Evolutionary conservation across 345 rosid species (phyloP).

Genomic region (Combretum micranthum): DNA sequence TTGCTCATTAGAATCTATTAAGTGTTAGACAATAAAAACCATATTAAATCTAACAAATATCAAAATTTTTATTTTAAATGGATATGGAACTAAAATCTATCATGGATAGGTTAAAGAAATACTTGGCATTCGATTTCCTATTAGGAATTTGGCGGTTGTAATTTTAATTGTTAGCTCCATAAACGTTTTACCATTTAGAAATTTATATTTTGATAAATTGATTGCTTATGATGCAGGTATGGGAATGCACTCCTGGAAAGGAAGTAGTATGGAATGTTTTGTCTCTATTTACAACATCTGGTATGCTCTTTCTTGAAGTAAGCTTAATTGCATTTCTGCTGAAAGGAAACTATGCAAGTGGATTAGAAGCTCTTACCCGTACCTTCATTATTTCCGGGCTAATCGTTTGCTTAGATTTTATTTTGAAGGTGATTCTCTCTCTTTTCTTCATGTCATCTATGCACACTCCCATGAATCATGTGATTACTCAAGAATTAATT

Average conservation of each 20-base stretch:
- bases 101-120: too few species aligned
- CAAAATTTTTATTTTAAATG: too few species aligned
- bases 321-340: conserved; percentile 90
- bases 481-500: too few species aligned
- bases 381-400: conserved; percentile 74
- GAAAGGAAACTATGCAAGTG: conserved; percentile 82
- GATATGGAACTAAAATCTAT: too few species aligned
- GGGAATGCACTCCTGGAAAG: conserved; percentile 80
- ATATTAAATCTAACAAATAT: too few species aligned
- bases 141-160: too few species aligned
- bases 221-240: conserved; percentile 31
- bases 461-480: neutral
- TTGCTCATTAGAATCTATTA: too few species aligned
- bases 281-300: conserved; percentile 74
- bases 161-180: too few species aligned
- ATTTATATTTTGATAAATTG: too few species aligned
- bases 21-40: too few species aligned
- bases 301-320: conserved; percentile 90
- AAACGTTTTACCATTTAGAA: too few species aligned
- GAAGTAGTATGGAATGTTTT: conserved; percentile 76
- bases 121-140: too few species aligned
- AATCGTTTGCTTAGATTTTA: conserved; percentile 65
- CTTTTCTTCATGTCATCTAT: neutral
- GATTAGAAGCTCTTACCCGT: conserved; percentile 65
- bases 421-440: conserved; percentile 57